Evolutionary conservation across 306 rosid genomes (phyloP).

Genomic region (Senna tora): DNA sequence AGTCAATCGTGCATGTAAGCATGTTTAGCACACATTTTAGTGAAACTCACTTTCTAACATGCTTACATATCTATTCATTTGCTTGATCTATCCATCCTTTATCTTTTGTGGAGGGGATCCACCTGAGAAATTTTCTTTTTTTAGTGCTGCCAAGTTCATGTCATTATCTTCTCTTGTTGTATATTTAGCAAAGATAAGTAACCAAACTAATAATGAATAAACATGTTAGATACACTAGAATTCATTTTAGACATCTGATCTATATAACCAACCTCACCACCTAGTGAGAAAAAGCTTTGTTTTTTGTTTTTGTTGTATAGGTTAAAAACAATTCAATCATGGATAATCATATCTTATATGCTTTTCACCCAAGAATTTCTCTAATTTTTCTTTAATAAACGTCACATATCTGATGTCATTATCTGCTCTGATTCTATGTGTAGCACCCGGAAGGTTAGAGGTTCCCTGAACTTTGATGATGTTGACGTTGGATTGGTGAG

Average conservation of each 20-base stretch:
- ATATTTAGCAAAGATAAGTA: background rate
- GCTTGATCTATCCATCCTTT: background rate
- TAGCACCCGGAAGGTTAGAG: constrained; percentile 84
- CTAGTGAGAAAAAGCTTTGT: too few relatives aligned
- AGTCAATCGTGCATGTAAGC: background rate
- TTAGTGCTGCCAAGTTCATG: background rate
- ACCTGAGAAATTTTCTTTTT: background rate
- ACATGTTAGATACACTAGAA: background rate
- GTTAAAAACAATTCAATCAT: too few relatives aligned
- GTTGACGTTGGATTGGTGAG: constrained; percentile 87
- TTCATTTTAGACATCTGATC: too few relatives aligned
- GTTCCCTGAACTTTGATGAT: constrained; percentile 77
- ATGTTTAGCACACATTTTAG: background rate
- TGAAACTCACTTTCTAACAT: background rate
- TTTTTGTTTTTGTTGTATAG: too few relatives aligned
- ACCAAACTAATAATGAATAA: background rate
- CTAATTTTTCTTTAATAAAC: background rate
- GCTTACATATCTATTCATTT: background rate
- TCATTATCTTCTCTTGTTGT: background rate
- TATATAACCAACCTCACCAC: too few relatives aligned
- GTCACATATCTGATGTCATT: constrained; percentile 23
- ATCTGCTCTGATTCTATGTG: constrained; percentile 18
- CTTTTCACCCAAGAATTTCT: too few relatives aligned
- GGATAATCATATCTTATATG: too few relatives aligned
- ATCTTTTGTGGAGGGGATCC: background rate